These are phyloP conservation scores for Kernera saxatilis DNA, from an alignment of 345 rosid genomes.

Conservation along the genomic window DNA sequence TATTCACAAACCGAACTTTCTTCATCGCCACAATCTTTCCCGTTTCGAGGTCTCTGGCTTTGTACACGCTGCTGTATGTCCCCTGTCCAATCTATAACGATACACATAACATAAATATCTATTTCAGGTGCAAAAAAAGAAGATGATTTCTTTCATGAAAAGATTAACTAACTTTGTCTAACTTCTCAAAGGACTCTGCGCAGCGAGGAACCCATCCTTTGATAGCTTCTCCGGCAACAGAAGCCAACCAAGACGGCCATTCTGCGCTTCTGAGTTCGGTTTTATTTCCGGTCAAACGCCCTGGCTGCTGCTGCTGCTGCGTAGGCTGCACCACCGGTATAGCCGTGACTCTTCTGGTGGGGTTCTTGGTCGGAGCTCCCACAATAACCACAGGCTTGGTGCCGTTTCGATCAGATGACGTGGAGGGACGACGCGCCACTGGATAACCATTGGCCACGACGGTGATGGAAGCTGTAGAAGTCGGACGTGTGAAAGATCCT, in stretches of 20 bases:
- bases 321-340: conserved; percentile 14
- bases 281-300: background rate
- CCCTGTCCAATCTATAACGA: conserved; percentile 71
- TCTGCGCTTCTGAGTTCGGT: background rate
- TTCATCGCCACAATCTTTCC: conserved; percentile 79
- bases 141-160: background rate
- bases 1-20: conserved; percentile 81
- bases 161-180: conserved; percentile 24
- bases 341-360: conserved; percentile 12
- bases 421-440: conserved; percentile 24
- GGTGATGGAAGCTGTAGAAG: conserved; percentile 23
- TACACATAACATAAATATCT: background rate
- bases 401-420: conserved; percentile 19
- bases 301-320: background rate
- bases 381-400: conserved; percentile 1
- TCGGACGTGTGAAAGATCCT: conserved; percentile 8
- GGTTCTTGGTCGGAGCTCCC: conserved; percentile 20
- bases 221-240: conserved; percentile 34
- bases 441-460: conserved; percentile 20
- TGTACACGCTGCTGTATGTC: conserved; percentile 88
- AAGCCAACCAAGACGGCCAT: conserved; percentile 35
- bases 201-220: conserved; percentile 34
- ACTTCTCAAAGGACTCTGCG: conserved; percentile 31
- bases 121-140: background rate
- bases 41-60: conserved; percentile 65